phyloP scores from a whole-genome alignment of 768 basidiomycete genomes.

The Termitomyces sp. region DNA sequence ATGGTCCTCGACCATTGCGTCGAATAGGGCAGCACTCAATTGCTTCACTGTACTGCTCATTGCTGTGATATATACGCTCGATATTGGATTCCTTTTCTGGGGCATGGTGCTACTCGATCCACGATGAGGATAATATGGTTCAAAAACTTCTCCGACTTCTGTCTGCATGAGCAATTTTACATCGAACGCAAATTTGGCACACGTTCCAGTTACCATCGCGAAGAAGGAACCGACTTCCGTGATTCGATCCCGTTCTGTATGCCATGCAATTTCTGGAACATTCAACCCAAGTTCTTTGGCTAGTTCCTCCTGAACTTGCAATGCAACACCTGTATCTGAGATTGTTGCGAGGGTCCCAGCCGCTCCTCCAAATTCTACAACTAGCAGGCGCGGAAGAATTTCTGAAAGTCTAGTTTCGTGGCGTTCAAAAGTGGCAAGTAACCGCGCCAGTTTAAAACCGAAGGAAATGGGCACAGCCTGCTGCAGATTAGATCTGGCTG shows the following conservation, averaged over 20 bases:
- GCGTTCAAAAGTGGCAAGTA: conserved; percentile 37
- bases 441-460: conserved; percentile 42
- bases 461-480: conserved; percentile 44
- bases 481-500: conserved; percentile 42
- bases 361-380: conserved; percentile 41
- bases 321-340: conserved; percentile 30
- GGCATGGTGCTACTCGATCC: conserved; percentile 48
- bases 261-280: conserved; percentile 30
- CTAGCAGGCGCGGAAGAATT: conserved; percentile 31
- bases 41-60: conserved; percentile 37
- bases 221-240: conserved; percentile 39
- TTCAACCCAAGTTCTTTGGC: conserved; percentile 23
- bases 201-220: conserved; percentile 38
- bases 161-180: conserved; percentile 44
- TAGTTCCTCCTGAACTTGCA: conserved; percentile 25
- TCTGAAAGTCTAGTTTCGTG: conserved; percentile 32
- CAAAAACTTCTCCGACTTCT: conserved; percentile 39
- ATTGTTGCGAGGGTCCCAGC: conserved; percentile 42
- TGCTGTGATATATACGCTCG: conserved; percentile 38
- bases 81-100: conserved; percentile 45
- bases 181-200: conserved; percentile 40
- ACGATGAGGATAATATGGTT: conserved; percentile 37
- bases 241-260: conserved; percentile 40
- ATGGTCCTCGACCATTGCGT: conserved; percentile 45
- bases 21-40: conserved; percentile 33